These are phyloP conservation scores for Phaffia rhodozyma DNA, from an alignment of 1,284 basidiomycete genomes.

Conservation along the genomic window DNA sequence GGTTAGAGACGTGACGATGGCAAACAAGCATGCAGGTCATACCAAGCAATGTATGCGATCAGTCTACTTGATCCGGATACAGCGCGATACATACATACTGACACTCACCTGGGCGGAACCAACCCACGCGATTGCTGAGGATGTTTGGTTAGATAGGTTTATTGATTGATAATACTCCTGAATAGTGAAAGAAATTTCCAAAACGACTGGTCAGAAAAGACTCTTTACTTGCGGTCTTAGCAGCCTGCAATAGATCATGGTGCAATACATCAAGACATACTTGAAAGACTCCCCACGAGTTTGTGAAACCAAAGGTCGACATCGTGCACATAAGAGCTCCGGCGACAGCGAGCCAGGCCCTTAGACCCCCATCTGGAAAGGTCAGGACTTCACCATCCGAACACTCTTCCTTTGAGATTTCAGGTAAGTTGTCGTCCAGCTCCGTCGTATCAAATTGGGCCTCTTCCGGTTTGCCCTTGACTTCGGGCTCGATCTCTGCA, in stretches of 20 bases:
- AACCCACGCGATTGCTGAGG: constrained; percentile 22
- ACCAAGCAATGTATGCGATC: too few relatives aligned
- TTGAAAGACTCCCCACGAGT: constrained; percentile 39
- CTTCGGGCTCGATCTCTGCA: too few relatives aligned
- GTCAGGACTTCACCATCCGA: too few relatives aligned
- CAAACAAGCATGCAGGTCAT: not conserved
- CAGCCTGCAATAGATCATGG: too few relatives aligned
- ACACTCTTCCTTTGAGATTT: too few relatives aligned
- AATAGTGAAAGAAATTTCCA: too few relatives aligned
- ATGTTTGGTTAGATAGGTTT: constrained; percentile 15
- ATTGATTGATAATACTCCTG: constrained; percentile 41
- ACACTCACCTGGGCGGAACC: not conserved
- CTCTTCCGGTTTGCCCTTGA: too few relatives aligned
- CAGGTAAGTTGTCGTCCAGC: too few relatives aligned
- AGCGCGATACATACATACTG: constrained; percentile 15
- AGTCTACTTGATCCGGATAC: not conserved
- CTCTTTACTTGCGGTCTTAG: too few relatives aligned
- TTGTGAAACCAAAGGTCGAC: not conserved
- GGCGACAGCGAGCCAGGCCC: constrained; percentile 8
- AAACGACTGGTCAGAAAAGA: too few relatives aligned
- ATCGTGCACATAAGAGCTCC: constrained; percentile 1
- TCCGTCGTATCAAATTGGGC: too few relatives aligned
- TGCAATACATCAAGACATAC: too few relatives aligned
- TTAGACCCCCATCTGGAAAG: constrained; percentile 8
- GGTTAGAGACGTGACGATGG: constrained; percentile 51